Conservation (phyloP, 495 filamentous ascomycete species). For the Gamarada debralockiae region DNA sequence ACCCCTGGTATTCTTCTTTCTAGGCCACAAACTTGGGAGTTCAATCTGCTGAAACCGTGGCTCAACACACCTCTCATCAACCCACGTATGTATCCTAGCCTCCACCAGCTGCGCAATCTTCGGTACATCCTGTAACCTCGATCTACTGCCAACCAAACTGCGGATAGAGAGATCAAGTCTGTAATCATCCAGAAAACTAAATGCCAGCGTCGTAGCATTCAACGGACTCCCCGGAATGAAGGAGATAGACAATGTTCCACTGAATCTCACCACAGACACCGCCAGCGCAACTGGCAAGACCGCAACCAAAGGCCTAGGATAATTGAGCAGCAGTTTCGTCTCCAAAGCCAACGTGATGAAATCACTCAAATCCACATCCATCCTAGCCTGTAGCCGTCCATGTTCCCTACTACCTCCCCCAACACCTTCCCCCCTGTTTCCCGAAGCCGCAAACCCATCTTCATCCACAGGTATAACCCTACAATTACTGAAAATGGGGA, state of each 20-base stretch:
- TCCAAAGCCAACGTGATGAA: slow-evolving; percentile 92
- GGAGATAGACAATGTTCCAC: slow-evolving; percentile 86
- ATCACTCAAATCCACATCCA: slow-evolving; percentile 96
- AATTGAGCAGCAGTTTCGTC: slow-evolving; percentile 91
- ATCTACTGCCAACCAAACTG: slow-evolving; percentile 87
- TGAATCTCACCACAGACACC: slow-evolving; percentile 89
- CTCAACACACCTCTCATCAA: slow-evolving; percentile 94
- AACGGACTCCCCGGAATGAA: slow-evolving; percentile 65
- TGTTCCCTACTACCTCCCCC: slow-evolving; percentile 38
- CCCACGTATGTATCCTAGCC: slow-evolving; percentile 88
- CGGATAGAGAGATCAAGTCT: slow-evolving; percentile 87
- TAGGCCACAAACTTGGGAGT: slow-evolving; percentile 88
- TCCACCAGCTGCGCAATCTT: slow-evolving; percentile 97
- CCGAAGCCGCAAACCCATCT: slow-evolving; percentile 40
- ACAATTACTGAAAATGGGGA: slow-evolving; percentile 98
- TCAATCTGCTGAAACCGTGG: slow-evolving; percentile 94
- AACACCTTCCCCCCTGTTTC: slow-evolving; percentile 2
- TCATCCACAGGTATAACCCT: slow-evolving; percentile 84
- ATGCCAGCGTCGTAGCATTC: slow-evolving; percentile 75
- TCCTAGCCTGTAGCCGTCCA: slow-evolving; percentile 78
- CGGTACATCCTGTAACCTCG: slow-evolving; percentile 88
- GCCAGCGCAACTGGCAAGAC: slow-evolving; percentile 91
- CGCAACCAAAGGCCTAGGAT: slow-evolving; percentile 81
- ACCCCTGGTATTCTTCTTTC: slow-evolving; percentile 77
- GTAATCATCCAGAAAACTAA: slow-evolving; percentile 95